A percentile compares a stretch with the other conserved stretches of the same genome.
Conservation (phyloP, 768 basidiomycete genomes). For the Trametes meyenii region DNA sequence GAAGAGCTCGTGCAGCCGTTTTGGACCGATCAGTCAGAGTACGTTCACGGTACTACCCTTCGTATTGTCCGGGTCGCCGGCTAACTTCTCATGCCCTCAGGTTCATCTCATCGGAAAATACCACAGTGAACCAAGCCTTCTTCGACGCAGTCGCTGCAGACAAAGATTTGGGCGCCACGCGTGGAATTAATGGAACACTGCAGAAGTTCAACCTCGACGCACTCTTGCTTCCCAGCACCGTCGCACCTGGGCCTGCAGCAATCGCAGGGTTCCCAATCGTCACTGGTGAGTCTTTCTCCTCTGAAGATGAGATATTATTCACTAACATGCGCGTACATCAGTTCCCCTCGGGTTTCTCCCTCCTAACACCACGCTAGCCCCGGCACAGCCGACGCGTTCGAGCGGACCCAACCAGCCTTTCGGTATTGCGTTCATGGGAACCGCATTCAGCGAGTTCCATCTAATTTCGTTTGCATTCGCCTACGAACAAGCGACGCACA, state of each 20-base stretch:
- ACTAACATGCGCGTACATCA: background rate
- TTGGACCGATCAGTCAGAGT: slow-evolving; percentile 41
- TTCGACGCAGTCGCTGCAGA: slow-evolving; percentile 35
- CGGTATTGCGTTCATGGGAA: slow-evolving; percentile 63
- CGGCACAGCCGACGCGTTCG: slow-evolving; percentile 25
- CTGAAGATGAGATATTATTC: background rate
- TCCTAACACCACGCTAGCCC: slow-evolving; percentile 44
- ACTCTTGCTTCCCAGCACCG: slow-evolving; percentile 28
- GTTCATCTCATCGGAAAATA: slow-evolving; percentile 34
- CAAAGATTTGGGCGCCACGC: slow-evolving; percentile 36
- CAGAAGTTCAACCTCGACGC: slow-evolving; percentile 37
- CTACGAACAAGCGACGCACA: slow-evolving; percentile 50
- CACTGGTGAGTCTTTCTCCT: slow-evolving; percentile 47
- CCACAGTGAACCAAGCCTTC: slow-evolving; percentile 33
- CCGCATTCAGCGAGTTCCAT: slow-evolving; percentile 60
- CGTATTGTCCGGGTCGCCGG: no score
- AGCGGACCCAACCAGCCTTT: slow-evolving; percentile 35
- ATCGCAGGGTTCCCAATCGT: slow-evolving; percentile 70
- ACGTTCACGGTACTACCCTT: slow-evolving; percentile 6
- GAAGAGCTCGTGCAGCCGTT: slow-evolving; percentile 47
- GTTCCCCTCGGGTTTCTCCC: slow-evolving; percentile 67
- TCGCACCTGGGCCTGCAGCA: slow-evolving; percentile 43
- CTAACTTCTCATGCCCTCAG: slow-evolving; percentile 28
- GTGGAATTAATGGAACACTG: slow-evolving; percentile 40
- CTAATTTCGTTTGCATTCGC: slow-evolving; percentile 63